Conservation (phyloP, 306 rosid genomes). For the Medicago ruthenica region DNA sequence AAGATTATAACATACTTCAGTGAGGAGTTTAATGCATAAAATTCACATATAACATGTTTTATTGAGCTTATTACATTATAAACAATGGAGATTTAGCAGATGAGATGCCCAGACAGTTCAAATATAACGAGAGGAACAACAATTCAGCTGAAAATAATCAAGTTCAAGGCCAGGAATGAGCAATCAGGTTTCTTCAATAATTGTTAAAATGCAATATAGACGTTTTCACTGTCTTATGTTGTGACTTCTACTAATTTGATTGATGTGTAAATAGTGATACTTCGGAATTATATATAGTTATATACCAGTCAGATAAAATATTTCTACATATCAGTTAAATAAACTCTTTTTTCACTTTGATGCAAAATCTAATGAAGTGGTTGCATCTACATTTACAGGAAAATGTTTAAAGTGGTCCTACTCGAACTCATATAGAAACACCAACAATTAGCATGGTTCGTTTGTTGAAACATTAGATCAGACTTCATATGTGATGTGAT, state of each 20-base stretch:
- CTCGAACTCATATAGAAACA: not conserved
- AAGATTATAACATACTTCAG: not conserved
- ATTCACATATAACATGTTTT: not conserved
- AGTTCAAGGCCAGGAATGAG: not conserved
- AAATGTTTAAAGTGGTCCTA: not conserved
- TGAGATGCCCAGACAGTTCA: not conserved
- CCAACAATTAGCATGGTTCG: conserved; percentile 4
- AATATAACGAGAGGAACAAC: not conserved
- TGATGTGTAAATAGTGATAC: not conserved
- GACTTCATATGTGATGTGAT: conserved; percentile 7
- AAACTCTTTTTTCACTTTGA: not conserved
- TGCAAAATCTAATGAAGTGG: conserved; percentile 2
- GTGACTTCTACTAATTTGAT: not conserved
- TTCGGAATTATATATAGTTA: not conserved
- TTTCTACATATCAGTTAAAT: not conserved
- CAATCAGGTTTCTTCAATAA: not conserved
- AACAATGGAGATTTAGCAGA: not conserved
- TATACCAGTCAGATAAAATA: not conserved
- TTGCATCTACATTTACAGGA: not conserved
- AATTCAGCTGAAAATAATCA: not conserved
- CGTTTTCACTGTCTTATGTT: not conserved
- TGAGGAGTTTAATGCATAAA: not conserved
- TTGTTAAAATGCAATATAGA: not conserved
- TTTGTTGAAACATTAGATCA: conserved; percentile 8
- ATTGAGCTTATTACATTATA: not conserved